phyloP scores from a whole-genome alignment of 148 eudicot species.

The Selenicereus undatus region DNA sequence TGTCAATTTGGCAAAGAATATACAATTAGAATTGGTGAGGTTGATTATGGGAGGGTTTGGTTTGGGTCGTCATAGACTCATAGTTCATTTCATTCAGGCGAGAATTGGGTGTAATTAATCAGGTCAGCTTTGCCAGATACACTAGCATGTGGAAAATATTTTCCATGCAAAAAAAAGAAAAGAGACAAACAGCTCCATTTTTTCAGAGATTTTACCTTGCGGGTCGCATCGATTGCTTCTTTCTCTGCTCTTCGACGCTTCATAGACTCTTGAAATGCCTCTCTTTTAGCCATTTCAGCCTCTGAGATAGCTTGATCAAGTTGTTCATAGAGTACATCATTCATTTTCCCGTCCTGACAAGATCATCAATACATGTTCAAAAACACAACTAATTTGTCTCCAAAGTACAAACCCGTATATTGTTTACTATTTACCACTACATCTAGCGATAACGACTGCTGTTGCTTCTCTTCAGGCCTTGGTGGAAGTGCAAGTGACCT shows the following conservation, averaged over 20 bases:
- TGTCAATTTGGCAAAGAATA: not conserved
- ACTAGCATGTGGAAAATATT: not conserved
- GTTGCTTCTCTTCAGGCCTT: slow-evolving; percentile 14
- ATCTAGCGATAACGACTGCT: not conserved
- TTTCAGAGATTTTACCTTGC: slow-evolving; percentile 34
- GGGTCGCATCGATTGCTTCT: slow-evolving; percentile 44
- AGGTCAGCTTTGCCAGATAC: not conserved
- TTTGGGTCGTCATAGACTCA: too few species aligned
- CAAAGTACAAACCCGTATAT: not conserved
- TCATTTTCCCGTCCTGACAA: slow-evolving; percentile 38
- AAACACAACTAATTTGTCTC: not conserved
- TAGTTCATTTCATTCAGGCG: not conserved
- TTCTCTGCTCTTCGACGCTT: slow-evolving; percentile 58
- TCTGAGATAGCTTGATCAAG: slow-evolving; percentile 50
- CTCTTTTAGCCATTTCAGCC: slow-evolving; percentile 41
- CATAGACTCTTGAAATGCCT: slow-evolving; percentile 52
- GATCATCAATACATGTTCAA: not conserved
- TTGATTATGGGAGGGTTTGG: too few species aligned
- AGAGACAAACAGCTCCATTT: not conserved
- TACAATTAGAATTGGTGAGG: not conserved
- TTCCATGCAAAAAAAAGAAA: not conserved
- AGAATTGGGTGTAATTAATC: not conserved
- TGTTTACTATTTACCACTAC: slow-evolving; percentile 19
- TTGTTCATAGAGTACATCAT: slow-evolving; percentile 43
- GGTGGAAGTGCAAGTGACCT: slow-evolving; percentile 10